Conservation (phyloP, 164 flowering plant genomes). For the Hamamelis virginiana region DNA sequence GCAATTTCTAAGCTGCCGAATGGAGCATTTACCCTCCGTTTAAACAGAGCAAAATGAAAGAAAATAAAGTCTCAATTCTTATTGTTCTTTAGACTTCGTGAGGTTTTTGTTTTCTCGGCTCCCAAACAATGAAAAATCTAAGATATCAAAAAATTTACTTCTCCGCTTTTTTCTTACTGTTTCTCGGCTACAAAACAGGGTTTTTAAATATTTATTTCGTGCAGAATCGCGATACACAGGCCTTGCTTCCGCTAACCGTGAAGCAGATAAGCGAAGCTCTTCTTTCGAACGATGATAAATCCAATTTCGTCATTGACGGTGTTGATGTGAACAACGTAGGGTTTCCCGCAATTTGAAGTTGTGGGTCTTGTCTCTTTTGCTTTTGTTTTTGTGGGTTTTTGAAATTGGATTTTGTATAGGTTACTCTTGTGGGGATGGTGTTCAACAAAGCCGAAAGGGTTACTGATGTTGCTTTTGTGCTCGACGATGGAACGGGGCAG, state of each 20-base stretch:
- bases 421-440: constrained; percentile 72
- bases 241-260: constrained; percentile 76
- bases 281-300: constrained; percentile 49
- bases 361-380: background rate
- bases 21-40: no score
- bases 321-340: constrained; percentile 67
- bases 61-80: no score
- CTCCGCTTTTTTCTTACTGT: no score
- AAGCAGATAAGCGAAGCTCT: constrained; percentile 69
- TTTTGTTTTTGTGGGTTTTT: constrained; percentile 5
- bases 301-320: constrained; percentile 65
- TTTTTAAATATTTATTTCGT: background rate
- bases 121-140: no score
- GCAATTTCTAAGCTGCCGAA: no score
- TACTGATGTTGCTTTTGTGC: constrained; percentile 60
- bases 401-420: constrained; percentile 35
- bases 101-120: no score
- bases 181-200: background rate
- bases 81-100: no score
- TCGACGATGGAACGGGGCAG: constrained; percentile 96
- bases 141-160: no score
- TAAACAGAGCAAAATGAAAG: no score
- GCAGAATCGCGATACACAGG: constrained; percentile 70
- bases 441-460: constrained; percentile 54
- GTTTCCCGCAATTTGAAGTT: constrained; percentile 2